A percentile compares a stretch with the other conserved stretches of the same genome.
phyloP scores from a whole-genome alignment of 1,139 yeast species.

The Blastobotrys aristatus region DNA sequence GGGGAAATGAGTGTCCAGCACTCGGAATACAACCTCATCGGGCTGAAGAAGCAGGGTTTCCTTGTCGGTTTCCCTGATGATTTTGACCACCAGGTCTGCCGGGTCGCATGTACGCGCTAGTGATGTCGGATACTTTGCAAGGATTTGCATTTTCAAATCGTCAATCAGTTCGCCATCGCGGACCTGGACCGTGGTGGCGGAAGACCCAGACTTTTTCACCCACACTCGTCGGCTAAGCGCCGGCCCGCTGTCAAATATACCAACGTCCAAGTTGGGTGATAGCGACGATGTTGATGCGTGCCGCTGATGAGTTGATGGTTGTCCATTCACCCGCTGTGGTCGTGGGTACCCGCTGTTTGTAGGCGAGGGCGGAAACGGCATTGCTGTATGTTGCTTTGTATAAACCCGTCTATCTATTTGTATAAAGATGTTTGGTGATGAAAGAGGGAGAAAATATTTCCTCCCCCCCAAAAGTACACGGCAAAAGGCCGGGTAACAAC shows the following conservation, averaged over 20 bases:
- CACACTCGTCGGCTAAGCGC: conserved; percentile 45
- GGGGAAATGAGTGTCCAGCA: conserved; percentile 59
- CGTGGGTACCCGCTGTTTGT: background rate
- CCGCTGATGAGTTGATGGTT: conserved; percentile 7
- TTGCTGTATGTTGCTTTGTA: background rate
- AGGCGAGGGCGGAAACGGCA: conserved; percentile 8
- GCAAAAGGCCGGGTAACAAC: no score
- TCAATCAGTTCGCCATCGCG: conserved; percentile 57
- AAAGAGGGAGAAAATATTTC: no score
- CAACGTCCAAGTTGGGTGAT: background rate
- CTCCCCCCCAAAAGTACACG: no score
- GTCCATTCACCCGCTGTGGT: background rate
- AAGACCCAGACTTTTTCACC: conserved; percentile 52
- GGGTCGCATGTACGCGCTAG: conserved; percentile 62
- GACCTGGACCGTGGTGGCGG: conserved; percentile 63
- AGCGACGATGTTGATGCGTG: conserved; percentile 11
- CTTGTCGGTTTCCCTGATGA: conserved; percentile 10
- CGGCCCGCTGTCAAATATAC: background rate
- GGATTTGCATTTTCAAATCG: conserved; percentile 60
- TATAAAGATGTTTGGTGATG: no score
- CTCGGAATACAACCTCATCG: conserved; percentile 55
- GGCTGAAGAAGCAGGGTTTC: conserved; percentile 36
- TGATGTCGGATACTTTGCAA: conserved; percentile 63
- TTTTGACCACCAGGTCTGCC: conserved; percentile 47
- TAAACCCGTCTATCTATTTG: no score